Evolutionary conservation across 1,139 yeast genomes (phyloP), one percentile per base, ranked within the genome.

Genomic region (Yamadazyma kanchanaburiensis): DNA sequence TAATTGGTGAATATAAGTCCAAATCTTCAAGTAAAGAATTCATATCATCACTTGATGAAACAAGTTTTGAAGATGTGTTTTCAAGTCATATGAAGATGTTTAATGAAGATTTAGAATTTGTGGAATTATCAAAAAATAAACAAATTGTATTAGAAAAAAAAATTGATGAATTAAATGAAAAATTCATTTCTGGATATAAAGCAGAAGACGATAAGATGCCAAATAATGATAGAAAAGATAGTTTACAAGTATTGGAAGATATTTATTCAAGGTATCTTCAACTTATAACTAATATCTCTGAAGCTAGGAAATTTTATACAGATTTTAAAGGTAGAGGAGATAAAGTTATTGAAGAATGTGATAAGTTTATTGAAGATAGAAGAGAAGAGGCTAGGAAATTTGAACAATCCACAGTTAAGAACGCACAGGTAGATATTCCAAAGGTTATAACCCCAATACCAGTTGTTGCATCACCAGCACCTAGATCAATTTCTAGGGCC

Each of bases 291-390:
- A 83, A 85, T 45, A 52, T 87, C 23, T 70, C 71, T 22, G 85
- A 83, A 43, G 96, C 95, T 0, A 49, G 75, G 0, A 68, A 69
- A 33, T 88, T 87, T 50, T 88, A 88, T 55, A 67, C 67, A 29
- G 82, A 79, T 33, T 74, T 86, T 37, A 59, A 74, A 18, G 58
- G 55, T 2, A 75, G 76, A 35, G 69, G 77, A 2, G 60, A 63
- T 21, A 60, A 46, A 3, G 70, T 80, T 11, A 54, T 71, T 14
- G 53, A 55, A 6, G 77, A 70, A 23, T 71, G 84, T 42, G 79
- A 75, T 27, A 64, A 62, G 12, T 81, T 62, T 49, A 70, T 82
- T n/a, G 60, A 62, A 23, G 50, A 58, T 11, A 56, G 91, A 28
- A 58, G 81, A 30, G 44, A 66, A 4, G 79, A 77, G 42, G 84